Evolutionary conservation across 2,329 filamentous ascomycete species (phyloP).

Genomic region (Colletotrichum kahawae): DNA sequence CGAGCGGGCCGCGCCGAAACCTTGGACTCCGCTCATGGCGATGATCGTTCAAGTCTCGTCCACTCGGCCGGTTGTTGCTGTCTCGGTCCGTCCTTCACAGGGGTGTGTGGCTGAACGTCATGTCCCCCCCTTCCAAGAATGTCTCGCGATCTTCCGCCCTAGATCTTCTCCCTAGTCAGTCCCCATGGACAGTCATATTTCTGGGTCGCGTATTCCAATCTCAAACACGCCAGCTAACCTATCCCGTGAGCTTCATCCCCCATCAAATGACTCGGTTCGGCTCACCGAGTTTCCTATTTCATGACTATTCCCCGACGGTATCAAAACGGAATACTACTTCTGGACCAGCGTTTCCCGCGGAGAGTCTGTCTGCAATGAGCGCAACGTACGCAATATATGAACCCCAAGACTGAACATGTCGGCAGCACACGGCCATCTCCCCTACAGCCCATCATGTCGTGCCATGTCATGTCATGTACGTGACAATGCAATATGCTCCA

Average conservation of each 20-base stretch:
- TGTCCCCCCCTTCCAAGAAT: background rate
- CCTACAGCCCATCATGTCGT: background rate
- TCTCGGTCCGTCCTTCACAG: background rate
- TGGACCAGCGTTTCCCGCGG: background rate
- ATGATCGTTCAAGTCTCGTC: background rate
- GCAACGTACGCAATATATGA: background rate
- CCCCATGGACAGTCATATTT: background rate
- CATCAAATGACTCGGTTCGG: background rate
- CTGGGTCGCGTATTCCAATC: background rate
- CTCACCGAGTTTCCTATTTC: background rate
- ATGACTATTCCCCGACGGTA: background rate
- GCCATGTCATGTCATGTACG: background rate
- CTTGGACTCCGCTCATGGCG: background rate
- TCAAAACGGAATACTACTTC: background rate
- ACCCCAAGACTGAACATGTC: background rate
- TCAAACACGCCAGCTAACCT: background rate
- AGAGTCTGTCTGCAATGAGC: background rate
- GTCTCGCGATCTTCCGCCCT: background rate
- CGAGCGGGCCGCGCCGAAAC: conserved; percentile 8
- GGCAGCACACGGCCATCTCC: background rate
- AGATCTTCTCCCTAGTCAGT: background rate
- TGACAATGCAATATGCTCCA: background rate
- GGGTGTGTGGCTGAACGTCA: background rate
- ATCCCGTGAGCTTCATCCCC: background rate
- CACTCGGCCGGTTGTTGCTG: background rate